Evolutionary conservation across 139 green algal genomes (phyloP).

Genomic region (Mesotaenium endlicherianum): DNA sequence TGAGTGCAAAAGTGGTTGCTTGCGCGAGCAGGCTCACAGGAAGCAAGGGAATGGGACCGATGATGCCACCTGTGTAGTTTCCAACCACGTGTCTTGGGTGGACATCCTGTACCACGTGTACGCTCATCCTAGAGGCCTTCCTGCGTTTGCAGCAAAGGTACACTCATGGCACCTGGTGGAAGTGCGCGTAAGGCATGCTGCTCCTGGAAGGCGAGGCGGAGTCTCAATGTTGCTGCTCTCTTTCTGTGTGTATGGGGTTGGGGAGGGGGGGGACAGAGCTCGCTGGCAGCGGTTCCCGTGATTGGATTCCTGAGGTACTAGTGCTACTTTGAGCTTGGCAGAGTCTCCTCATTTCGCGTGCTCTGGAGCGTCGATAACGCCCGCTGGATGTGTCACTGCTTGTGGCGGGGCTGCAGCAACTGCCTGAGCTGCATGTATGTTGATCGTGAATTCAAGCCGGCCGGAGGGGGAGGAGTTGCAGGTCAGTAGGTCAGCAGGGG

Average conservation of each 20-base stretch:
- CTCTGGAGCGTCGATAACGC: background rate
- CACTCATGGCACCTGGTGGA: no score
- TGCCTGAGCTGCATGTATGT: slow-evolving; percentile 84
- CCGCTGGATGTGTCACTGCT: background rate
- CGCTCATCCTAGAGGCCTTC: slow-evolving; percentile 59
- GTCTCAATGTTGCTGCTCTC: no score
- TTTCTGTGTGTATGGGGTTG: no score
- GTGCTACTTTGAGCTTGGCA: background rate
- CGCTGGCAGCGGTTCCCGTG: background rate
- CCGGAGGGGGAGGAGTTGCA: background rate
- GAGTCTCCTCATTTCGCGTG: background rate
- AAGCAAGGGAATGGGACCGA: background rate
- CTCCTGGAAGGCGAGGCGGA: no score
- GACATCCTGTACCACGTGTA: slow-evolving; percentile 87
- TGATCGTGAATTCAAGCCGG: slow-evolving; percentile 61
- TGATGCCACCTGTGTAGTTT: slow-evolving; percentile 58
- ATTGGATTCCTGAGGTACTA: slow-evolving; percentile 1
- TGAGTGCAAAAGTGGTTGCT: background rate
- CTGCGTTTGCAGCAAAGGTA: slow-evolving; percentile 76
- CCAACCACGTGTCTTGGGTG: slow-evolving; percentile 77
- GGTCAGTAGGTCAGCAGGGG: no score
- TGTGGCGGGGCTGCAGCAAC: slow-evolving; percentile 54
- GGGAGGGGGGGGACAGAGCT: slow-evolving; percentile 5
- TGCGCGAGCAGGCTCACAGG: background rate
- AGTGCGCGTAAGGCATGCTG: no score